These are phyloP conservation scores for Pichia sorboxylosa DNA, from an alignment of 1,139 yeast genomes.

Conservation along the genomic window DNA sequence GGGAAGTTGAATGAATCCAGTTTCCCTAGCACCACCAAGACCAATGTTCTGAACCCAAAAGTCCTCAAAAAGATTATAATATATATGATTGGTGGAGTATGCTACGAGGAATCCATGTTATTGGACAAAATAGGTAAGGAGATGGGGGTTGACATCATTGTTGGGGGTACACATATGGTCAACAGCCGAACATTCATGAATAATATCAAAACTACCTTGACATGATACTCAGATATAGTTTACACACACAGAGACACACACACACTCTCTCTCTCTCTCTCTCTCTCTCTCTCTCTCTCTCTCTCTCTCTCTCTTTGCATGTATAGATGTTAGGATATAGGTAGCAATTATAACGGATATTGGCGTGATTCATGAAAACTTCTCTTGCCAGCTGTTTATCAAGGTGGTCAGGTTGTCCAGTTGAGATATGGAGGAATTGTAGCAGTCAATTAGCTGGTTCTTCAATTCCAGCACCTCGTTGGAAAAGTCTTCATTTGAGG, in stretches of 20 bases:
- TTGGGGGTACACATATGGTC: slow-evolving; percentile 70
- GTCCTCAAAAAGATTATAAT: slow-evolving; percentile 62
- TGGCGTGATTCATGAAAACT: slow-evolving; percentile 43
- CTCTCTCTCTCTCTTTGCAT: too few species aligned
- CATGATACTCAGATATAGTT: too few species aligned
- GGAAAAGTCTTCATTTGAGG: slow-evolving; percentile 18
- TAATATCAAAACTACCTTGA: too few species aligned
- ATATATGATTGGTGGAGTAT: slow-evolving; percentile 81
- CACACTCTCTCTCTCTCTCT: too few species aligned
- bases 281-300: too few species aligned
- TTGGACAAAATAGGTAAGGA: slow-evolving; percentile 54
- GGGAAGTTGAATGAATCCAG: slow-evolving; percentile 31
- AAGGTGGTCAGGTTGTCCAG: slow-evolving; percentile 64
- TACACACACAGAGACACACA: too few species aligned
- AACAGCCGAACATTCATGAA: slow-evolving; percentile 49
- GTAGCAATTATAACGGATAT: too few species aligned
- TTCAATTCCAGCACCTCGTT: slow-evolving; percentile 17
- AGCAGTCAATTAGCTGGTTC: slow-evolving; percentile 32
- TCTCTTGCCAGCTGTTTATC: slow-evolving; percentile 67
- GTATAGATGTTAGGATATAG: too few species aligned
- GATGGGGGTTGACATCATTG: slow-evolving; percentile 41
- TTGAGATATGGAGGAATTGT: slow-evolving; percentile 46
- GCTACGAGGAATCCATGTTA: slow-evolving; percentile 82
- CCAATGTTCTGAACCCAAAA: slow-evolving; percentile 24
- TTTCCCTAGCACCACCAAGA: slow-evolving; percentile 3